Base-by-base conservation (phyloP, 1,284 basidiomycete genomes). In the Sphaerobolus stellatus region DNA sequence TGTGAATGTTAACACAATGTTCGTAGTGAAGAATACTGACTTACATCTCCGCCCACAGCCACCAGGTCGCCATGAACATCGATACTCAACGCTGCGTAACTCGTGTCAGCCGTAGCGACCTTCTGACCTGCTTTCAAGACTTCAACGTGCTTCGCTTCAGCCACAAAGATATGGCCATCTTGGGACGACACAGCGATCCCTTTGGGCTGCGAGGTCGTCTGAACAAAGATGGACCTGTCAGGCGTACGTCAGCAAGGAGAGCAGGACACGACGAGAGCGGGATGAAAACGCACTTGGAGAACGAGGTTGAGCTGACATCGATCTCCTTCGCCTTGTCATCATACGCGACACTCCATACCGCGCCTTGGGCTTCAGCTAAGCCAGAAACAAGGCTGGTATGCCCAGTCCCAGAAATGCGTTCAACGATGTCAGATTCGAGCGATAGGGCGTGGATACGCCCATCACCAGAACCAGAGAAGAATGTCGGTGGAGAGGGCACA, bases 381-480 rank as follows among this genome's bases (percentile, higher is more conserved):
- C 81, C 86, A 0, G 87, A 79, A 24, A 98, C 81, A 46, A 89
- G 74, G 44, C 78, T 90, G 3, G 82, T 75, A 68, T 95, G 93
- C 0, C 86, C 83, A 1, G 78, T 71, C 2, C 93, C 93, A 27
- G 71, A 65, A 0, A 94, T 11, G 40, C 22, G 22, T 18, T 4
- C 22, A 27, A 69, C 71, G 24, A 70, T 67, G 2, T 75, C 67
- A 1, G 73, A 70, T n/a, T 62, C 63, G 66, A 89, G 91, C 2
- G 83, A 78, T 54, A 90, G 78, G n/a, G 36, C 13, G 24, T 54
- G 47, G 2, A 90, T 74, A 6, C 89, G 82, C 0, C 95, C 95
- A 61, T 95, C 92, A 20, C 91, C 90, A 1, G 89, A 86, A 13
- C 93, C 93, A 0, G 84, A 80, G 58, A 92, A 75, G 96, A 92